Evolutionary conservation across 208 protist species (phyloP).

Genomic region (Herpetomonas samuelpessoai): DNA sequence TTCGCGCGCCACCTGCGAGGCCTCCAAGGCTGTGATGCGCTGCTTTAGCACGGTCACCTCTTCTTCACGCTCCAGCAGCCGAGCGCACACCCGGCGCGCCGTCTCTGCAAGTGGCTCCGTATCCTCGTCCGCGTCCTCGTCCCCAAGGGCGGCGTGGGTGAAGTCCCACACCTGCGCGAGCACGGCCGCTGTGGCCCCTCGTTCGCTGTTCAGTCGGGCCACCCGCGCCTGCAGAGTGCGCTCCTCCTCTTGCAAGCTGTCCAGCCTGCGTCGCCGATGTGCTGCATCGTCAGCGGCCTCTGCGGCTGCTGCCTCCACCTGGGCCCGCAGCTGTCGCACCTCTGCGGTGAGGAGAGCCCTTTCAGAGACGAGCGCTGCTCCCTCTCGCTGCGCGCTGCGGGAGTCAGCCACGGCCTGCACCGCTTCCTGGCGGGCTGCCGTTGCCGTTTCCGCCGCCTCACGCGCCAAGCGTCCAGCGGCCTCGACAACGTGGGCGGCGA

Average conservation of each 20-base stretch:
- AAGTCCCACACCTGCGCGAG: background rate
- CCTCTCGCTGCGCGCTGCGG: too few relatives aligned
- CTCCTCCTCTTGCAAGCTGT: background rate
- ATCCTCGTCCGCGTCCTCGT: conserved; percentile 7
- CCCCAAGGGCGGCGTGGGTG: background rate
- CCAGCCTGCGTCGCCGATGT: too few relatives aligned
- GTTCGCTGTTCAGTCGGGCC: background rate
- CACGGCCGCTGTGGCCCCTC: too few relatives aligned
- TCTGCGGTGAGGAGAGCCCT: background rate
- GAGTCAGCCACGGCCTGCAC: background rate
- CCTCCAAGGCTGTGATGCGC: background rate
- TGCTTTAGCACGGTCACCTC: background rate
- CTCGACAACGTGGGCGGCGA: conserved; percentile 1
- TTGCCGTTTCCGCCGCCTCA: background rate
- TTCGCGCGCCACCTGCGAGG: too few relatives aligned
- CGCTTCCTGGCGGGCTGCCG: background rate
- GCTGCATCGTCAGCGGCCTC: conserved; percentile 1
- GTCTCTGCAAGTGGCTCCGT: background rate
- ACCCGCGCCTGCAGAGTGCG: background rate
- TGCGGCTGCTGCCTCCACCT: background rate
- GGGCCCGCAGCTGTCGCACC: background rate
- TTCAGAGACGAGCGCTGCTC: background rate
- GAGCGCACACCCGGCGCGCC: conserved; percentile 1
- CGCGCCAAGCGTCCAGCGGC: background rate
- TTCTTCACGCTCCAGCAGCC: background rate